phyloP scores from a whole-genome alignment of 495 filamentous ascomycete genomes.

The Barbatosphaeria neglecta region DNA sequence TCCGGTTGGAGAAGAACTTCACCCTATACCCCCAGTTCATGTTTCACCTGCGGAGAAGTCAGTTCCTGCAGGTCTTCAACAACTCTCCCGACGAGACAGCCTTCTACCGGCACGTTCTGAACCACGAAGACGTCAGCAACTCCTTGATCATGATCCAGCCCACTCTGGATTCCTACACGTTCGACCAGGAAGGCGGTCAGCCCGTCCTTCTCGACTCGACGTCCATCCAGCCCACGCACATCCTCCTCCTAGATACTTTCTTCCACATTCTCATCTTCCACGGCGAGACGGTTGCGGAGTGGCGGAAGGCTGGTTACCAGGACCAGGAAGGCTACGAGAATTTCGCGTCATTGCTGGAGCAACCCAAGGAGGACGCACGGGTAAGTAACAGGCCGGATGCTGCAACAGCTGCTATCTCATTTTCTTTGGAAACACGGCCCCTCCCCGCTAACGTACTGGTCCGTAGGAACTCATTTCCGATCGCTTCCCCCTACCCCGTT shows the following conservation, averaged over 20 bases:
- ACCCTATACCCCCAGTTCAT: conserved; percentile 99
- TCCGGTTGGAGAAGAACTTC: conserved; percentile 98
- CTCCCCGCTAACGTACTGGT: conserved; percentile 6
- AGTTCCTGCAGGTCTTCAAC: conserved; percentile 99
- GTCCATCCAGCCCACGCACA: conserved; percentile 87
- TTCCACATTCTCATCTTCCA: conserved; percentile 99
- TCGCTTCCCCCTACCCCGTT: conserved; percentile 92
- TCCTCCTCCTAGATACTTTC: conserved; percentile 93
- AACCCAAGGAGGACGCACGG: conserved; percentile 95
- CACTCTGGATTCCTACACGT: conserved; percentile 92
- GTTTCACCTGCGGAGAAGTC: conserved; percentile 94
- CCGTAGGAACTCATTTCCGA: conserved; percentile 96
- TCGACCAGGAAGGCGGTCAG: conserved; percentile 82
- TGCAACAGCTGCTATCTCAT: neutral
- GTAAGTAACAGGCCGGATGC: conserved; percentile 37
- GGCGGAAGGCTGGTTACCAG: conserved; percentile 97
- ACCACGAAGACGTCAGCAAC: conserved; percentile 95
- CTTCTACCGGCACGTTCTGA: conserved; percentile 93
- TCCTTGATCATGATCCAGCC: conserved; percentile 99
- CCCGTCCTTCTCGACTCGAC: conserved; percentile 93
- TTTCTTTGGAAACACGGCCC: conserved; percentile 1
- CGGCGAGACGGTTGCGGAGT: conserved; percentile 94
- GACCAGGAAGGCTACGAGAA: conserved; percentile 98
- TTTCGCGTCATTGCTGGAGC: conserved; percentile 76
- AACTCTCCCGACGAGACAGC: conserved; percentile 98